phyloP scores from a whole-genome alignment of 805 yeast species.

The Kazachstania psychrophila region DNA sequence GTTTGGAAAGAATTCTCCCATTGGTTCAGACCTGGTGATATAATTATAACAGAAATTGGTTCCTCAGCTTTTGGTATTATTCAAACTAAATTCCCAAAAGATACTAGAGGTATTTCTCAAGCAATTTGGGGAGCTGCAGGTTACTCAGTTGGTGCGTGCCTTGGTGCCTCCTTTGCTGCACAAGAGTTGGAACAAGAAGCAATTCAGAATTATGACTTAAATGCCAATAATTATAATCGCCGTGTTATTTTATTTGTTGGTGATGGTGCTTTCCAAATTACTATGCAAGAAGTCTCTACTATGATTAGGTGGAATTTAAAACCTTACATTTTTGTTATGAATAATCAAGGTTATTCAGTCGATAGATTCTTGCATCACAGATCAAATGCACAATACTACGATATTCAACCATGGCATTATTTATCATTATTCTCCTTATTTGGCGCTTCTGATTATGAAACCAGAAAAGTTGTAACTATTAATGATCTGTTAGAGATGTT shows the following conservation, averaged over 20 bases:
- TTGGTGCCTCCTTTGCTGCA: constrained; percentile 54
- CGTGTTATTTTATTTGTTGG: constrained; percentile 55
- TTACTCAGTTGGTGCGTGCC: constrained; percentile 52
- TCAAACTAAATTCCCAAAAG: constrained; percentile 46
- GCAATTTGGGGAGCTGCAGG: constrained; percentile 62
- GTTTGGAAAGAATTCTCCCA: constrained; percentile 44
- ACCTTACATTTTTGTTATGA: constrained; percentile 51
- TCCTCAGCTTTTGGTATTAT: constrained; percentile 56
- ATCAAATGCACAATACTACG: constrained; percentile 43
- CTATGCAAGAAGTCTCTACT: constrained; percentile 56
- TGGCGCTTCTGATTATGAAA: constrained; percentile 43
- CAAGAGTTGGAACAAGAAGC: constrained; percentile 31
- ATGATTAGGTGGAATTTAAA: constrained; percentile 45
- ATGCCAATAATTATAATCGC: constrained; percentile 26
- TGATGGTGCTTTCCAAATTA: constrained; percentile 60
- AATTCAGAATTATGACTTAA: constrained; percentile 7
- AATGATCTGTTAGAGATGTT: constrained; percentile 42
- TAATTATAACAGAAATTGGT: constrained; percentile 55
- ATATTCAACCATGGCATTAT: constrained; percentile 56
- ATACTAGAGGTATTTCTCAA: constrained; percentile 47
- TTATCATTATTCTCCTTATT: constrained; percentile 39
- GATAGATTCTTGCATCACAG: constrained; percentile 54
- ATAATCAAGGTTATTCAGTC: constrained; percentile 59
- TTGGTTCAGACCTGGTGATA: constrained; percentile 48
- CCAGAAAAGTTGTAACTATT: constrained; percentile 36